These are phyloP conservation scores for Paramecium sonneborni DNA, from an alignment of 73 alveolate genomes.

Conservation along the genomic window DNA sequence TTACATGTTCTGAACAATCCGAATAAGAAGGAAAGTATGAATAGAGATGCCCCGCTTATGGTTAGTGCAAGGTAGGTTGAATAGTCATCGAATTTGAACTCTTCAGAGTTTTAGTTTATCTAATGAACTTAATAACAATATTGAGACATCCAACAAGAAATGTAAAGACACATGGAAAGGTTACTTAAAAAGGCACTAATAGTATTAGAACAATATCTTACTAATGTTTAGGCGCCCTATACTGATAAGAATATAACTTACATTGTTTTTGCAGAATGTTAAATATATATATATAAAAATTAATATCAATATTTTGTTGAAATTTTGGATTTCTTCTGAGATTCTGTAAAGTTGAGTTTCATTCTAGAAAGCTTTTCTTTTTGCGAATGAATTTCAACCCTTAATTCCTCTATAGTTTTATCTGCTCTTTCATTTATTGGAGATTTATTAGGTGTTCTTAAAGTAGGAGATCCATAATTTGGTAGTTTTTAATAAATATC, in stretches of 20 bases:
- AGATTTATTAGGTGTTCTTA: conserved; percentile 44
- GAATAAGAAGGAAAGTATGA: not conserved
- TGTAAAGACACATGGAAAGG: not conserved
- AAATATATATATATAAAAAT: not conserved
- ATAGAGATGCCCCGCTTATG: not conserved
- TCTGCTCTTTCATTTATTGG: conserved; percentile 12
- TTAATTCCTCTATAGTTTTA: conserved; percentile 33
- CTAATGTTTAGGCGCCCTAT: conserved; percentile 20
- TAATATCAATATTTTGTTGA: not conserved
- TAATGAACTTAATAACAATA: not conserved
- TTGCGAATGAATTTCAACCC: not conserved
- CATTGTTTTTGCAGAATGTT: not conserved
- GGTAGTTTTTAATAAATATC: not conserved
- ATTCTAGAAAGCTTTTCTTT: conserved; percentile 43
- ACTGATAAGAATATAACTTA: not conserved
- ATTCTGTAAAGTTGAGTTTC: conserved; percentile 45
- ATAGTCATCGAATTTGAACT: not conserved
- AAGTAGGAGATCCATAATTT: not conserved
- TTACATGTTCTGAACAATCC: not conserved
- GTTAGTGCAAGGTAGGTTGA: not conserved
- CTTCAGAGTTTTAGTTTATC: not conserved
- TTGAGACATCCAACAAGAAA: not conserved
- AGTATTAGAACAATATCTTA: not conserved
- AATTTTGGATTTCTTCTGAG: conserved; percentile 30
- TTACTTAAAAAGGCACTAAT: conserved; percentile 11